Percentiles rank a stretch among this genome's conserved stretches.
These are phyloP conservation scores for Termitomyces sp. DNA, from an alignment of 768 basidiomycete genomes.

Conservation along the genomic window DNA sequence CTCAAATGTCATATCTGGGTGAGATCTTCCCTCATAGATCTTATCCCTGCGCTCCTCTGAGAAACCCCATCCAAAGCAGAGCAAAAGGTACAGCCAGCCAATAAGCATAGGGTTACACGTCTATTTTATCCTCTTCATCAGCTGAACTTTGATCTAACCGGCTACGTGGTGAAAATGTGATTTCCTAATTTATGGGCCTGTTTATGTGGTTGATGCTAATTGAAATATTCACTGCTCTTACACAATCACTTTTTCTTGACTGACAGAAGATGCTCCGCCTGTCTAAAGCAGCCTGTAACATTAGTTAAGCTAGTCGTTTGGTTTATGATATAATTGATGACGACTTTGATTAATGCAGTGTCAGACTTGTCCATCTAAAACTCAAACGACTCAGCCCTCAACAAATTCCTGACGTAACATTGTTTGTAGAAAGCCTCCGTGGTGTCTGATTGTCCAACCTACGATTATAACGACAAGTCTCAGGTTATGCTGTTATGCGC, in stretches of 20 bases:
- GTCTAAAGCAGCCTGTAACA: not conserved
- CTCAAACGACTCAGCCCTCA: not conserved
- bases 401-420: not conserved
- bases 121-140: not conserved
- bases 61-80: not conserved
- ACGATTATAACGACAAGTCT: not conserved
- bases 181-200: not conserved
- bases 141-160: not conserved
- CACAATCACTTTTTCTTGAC: not conserved
- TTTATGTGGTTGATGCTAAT: not conserved
- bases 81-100: not conserved
- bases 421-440: not conserved
- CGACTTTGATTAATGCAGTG: not conserved
- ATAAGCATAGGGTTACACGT: not conserved
- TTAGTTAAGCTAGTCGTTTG: not conserved
- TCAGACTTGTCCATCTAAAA: not conserved
- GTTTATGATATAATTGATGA: not conserved
- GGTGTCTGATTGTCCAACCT: not conserved
- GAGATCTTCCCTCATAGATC: not conserved
- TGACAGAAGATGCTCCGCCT: not conserved
- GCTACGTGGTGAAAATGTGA: not conserved
- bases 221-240: not conserved
- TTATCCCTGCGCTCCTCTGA: not conserved
- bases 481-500: not conserved
- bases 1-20: not conserved